Conservation (phyloP, 257 asterid genomes). For the Nicotiana paniculata region DNA sequence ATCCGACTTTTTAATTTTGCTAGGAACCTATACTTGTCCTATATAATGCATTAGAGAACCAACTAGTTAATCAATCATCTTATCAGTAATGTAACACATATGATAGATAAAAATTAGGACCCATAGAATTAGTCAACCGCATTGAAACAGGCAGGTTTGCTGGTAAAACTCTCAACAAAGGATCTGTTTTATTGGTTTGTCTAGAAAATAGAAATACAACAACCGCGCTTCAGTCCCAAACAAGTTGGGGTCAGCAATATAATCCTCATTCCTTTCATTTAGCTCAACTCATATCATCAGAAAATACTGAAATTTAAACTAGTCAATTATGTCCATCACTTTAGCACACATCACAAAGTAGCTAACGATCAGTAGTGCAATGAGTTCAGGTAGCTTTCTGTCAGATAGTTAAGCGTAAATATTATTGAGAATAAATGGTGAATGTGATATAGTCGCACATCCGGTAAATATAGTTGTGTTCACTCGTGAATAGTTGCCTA, state of each 20-base stretch:
- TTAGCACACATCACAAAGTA: not conserved
- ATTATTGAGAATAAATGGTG: not conserved
- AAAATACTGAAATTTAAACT: not conserved
- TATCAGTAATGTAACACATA: not conserved
- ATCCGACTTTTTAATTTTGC: not conserved
- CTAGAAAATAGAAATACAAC: not conserved
- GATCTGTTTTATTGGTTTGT: not conserved
- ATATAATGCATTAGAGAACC: not conserved
- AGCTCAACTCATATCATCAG: not conserved
- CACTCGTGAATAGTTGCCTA: not conserved
- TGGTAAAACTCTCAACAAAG: not conserved
- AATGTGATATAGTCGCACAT: not conserved
- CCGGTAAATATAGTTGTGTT: not conserved
- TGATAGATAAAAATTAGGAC: not conserved
- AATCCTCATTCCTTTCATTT: no score
- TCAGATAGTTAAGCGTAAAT: not conserved
- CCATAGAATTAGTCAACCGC: not conserved
- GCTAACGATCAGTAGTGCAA: not conserved
- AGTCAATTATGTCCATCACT: not conserved
- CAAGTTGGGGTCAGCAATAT: no score
- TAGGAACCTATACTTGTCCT: conserved; percentile 4
- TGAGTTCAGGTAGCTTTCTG: not conserved
- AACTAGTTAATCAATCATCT: not conserved
- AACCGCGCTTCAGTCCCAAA: no score
- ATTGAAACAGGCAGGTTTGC: not conserved